phyloP scores from a whole-genome alignment of 2,329 filamentous ascomycete genomes.

The Knoxdaviesia capensis region DNA sequence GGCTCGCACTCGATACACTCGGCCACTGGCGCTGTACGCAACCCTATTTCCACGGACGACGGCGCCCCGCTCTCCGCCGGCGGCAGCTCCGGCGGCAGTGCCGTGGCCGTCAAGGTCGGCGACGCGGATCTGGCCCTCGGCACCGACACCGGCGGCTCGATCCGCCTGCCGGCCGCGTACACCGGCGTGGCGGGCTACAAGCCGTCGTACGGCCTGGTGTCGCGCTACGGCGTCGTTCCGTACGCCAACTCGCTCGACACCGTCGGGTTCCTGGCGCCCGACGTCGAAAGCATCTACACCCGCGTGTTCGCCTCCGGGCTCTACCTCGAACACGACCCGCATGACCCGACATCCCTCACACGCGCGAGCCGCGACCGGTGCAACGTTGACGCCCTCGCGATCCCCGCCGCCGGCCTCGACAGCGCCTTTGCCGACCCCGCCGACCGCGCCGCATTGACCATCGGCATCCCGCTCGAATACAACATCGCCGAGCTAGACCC shows the following conservation, averaged over 20 bases:
- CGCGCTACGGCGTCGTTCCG: conserved; percentile 67
- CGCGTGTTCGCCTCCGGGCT: conserved; percentile 29
- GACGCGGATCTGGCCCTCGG: conserved; percentile 49
- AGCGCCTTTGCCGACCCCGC: conserved; percentile 3
- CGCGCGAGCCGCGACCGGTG: conserved; percentile 30
- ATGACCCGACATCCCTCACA: conserved; percentile 57
- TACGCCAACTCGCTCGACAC: conserved; percentile 91
- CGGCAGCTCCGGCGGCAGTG: conserved; percentile 86
- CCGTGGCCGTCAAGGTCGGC: conserved; percentile 54
- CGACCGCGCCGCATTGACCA: conserved; percentile 17
- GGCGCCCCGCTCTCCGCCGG: conserved; percentile 42
- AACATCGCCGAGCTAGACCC: conserved; percentile 67
- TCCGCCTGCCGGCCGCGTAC: conserved; percentile 74
- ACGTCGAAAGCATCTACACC: conserved; percentile 27
- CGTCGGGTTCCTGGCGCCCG: conserved; percentile 51
- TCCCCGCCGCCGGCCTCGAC: conserved; percentile 18
- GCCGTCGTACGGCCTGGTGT: conserved; percentile 75
- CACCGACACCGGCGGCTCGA: conserved; percentile 83
- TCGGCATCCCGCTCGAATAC: conserved; percentile 55
- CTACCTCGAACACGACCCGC: conserved; percentile 36
- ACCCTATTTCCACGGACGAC: conserved; percentile 17
- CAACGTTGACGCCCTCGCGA: conserved; percentile 8
- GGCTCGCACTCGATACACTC: conserved; percentile 66
- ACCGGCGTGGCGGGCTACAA: conserved; percentile 73
- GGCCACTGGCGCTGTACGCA: conserved; percentile 42